phyloP scores from a whole-genome alignment of 2,329 filamentous ascomycete species.

The Penicillium sp. region DNA sequence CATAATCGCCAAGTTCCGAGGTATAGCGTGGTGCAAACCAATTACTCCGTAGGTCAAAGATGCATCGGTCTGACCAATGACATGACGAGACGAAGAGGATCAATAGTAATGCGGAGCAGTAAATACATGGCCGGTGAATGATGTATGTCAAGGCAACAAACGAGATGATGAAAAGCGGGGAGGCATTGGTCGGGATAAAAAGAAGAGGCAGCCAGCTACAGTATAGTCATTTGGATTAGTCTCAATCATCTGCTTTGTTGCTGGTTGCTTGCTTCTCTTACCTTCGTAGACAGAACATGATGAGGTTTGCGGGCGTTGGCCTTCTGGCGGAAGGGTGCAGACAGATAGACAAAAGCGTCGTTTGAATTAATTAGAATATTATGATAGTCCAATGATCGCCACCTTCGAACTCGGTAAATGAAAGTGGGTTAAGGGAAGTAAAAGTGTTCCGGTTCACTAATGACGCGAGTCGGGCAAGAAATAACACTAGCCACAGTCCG shows the following conservation, averaged over 20 bases:
- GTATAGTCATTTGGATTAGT: neutral
- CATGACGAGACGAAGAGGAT: conserved; percentile 91
- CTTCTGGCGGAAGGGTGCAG: neutral
- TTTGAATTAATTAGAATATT: neutral
- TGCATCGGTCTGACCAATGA: conserved; percentile 84
- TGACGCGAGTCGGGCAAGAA: conserved; percentile 7
- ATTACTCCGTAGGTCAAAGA: conserved; percentile 87
- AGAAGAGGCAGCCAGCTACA: conserved; percentile 79
- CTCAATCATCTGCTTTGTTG: neutral
- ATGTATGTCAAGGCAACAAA: conserved; percentile 94
- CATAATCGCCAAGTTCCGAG: conserved; percentile 29
- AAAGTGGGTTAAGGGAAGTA: neutral
- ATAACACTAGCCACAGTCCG: conserved; percentile 8
- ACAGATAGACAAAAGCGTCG: neutral
- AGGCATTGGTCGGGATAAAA: conserved; percentile 83
- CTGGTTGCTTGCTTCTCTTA: conserved; percentile 33
- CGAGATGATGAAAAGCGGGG: conserved; percentile 79
- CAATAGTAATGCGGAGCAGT: conserved; percentile 93
- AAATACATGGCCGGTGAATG: conserved; percentile 93
- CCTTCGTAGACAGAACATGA: conserved; percentile 68
- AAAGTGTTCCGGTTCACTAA: neutral
- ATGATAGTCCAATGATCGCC: neutral
- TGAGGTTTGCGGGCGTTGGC: conserved; percentile 16
- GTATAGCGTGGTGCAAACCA: conserved; percentile 82
- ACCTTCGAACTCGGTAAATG: neutral